A percentile compares a stretch with the other conserved stretches of the same genome.
These are phyloP conservation scores for Gremmenia infestans DNA, from an alignment of 2,329 filamentous ascomycete genomes.

Conservation along the genomic window DNA sequence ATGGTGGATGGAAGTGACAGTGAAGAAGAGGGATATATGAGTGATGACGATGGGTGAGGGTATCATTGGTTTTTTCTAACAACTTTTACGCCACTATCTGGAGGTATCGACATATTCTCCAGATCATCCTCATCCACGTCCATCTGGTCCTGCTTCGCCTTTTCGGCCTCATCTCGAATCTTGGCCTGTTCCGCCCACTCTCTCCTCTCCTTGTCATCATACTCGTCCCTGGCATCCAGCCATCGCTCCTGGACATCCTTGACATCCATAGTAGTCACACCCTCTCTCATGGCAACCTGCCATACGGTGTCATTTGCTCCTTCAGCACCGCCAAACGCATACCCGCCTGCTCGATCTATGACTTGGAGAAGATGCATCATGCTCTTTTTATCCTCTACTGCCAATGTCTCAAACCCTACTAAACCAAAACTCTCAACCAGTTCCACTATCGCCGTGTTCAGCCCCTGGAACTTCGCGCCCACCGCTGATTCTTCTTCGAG, in stretches of 20 bases:
- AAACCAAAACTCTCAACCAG: slow-evolving; percentile 87
- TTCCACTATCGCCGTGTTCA: slow-evolving; percentile 83
- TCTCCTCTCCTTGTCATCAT: slow-evolving; percentile 73
- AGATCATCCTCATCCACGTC: slow-evolving; percentile 36
- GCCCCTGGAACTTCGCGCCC: slow-evolving; percentile 70
- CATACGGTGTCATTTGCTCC: slow-evolving; percentile 95
- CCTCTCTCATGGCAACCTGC: slow-evolving; percentile 86
- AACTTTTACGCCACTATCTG: slow-evolving; percentile 64
- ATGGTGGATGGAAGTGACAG: slow-evolving; percentile 43
- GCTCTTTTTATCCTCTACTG: slow-evolving; percentile 93
- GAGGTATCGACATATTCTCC: slow-evolving; percentile 45
- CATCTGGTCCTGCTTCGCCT: slow-evolving; percentile 32
- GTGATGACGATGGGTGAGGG: slow-evolving; percentile 38
- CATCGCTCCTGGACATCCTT: slow-evolving; percentile 92
- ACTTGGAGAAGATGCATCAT: slow-evolving; percentile 90
- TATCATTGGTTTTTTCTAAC: slow-evolving; percentile 57
- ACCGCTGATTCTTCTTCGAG: slow-evolving; percentile 74
- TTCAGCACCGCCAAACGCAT: slow-evolving; percentile 85
- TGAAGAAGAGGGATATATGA: slow-evolving; percentile 42
- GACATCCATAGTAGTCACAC: slow-evolving; percentile 70
- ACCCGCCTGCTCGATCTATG: slow-evolving; percentile 88
- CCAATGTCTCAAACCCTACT: slow-evolving; percentile 87
- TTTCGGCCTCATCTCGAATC: slow-evolving; percentile 36
- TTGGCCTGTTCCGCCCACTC: slow-evolving; percentile 72
- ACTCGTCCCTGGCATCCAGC: slow-evolving; percentile 85